Conservation (phyloP, 352 stramenopile species). For the Blastocystis sp. region DNA sequence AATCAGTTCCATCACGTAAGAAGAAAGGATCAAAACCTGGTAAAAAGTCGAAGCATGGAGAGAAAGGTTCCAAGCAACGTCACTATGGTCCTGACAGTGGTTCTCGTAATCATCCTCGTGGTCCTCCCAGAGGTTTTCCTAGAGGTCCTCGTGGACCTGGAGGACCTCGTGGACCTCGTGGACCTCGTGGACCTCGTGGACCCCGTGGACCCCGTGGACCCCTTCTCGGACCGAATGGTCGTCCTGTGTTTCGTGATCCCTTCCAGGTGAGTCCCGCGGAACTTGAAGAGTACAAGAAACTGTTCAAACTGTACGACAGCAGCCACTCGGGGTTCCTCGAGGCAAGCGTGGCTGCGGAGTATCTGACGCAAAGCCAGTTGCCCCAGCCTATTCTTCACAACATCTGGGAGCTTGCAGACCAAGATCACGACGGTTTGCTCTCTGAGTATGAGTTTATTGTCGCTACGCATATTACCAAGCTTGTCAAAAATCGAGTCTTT, state of each 20-base stretch:
- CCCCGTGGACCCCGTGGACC: neutral
- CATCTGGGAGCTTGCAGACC: neutral
- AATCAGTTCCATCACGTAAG: neutral
- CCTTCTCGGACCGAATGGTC: neutral
- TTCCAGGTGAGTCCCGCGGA: neutral
- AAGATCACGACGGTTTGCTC: neutral
- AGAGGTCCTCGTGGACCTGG: neutral
- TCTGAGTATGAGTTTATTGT: neutral
- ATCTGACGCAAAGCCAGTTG: neutral
- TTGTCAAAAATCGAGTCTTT: neutral
- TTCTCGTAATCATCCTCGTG: neutral
- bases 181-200: neutral
- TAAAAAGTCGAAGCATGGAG: neutral
- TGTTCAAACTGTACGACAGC: neutral
- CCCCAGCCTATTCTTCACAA: constrained; percentile 2
- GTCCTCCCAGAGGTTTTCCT: neutral
- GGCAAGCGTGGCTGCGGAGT: neutral
- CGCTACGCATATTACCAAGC: neutral
- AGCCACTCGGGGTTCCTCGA: neutral
- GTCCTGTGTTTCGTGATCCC: neutral
- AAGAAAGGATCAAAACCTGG: neutral
- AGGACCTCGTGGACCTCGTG: neutral
- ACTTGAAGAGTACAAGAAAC: neutral
- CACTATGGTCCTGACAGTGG: neutral
- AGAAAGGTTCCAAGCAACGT: neutral